A percentile compares a stretch with the other conserved stretches of the same genome.
Evolutionary conservation across 2,329 filamentous ascomycete species (phyloP).

Genomic region (Gaeumannomyces tritici): DNA sequence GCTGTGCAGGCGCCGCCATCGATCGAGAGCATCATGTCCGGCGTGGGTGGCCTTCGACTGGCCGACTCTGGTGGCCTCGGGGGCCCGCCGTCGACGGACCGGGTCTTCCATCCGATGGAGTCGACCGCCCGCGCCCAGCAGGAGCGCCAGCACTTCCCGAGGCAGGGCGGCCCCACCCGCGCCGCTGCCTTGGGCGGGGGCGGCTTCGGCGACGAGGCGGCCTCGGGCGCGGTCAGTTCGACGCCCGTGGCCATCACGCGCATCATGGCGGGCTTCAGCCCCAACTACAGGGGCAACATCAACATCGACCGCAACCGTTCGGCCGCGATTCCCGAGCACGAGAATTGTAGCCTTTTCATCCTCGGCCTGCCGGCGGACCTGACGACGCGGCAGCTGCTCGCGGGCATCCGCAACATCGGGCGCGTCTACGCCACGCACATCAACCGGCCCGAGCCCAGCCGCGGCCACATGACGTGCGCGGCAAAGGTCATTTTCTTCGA

Average conservation of each 20-base stretch:
- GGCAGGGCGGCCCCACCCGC: neutral
- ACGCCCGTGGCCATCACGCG: neutral
- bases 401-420: constrained; percentile 32
- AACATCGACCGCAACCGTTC: constrained; percentile 25
- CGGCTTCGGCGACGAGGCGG: neutral
- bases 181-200: neutral
- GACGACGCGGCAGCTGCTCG: constrained; percentile 30
- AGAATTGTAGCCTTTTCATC: constrained; percentile 44
- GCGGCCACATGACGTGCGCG: constrained; percentile 26
- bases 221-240: neutral
- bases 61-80: too few relatives aligned
- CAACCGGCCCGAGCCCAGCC: constrained; percentile 31
- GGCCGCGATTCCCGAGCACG: constrained; percentile 24
- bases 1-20: neutral
- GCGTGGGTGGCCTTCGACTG: neutral
- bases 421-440: constrained; percentile 42
- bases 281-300: constrained; percentile 29
- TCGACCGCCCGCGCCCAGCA: neutral
- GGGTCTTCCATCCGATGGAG: neutral
- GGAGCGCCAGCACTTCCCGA: neutral
- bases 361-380: constrained; percentile 37
- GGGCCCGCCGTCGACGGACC: neutral
- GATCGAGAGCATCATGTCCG: neutral
- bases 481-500: constrained; percentile 42
- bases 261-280: constrained; percentile 18